phyloP scores from a whole-genome alignment of 2,329 filamentous ascomycete genomes.

The Cercospora zeina region DNA sequence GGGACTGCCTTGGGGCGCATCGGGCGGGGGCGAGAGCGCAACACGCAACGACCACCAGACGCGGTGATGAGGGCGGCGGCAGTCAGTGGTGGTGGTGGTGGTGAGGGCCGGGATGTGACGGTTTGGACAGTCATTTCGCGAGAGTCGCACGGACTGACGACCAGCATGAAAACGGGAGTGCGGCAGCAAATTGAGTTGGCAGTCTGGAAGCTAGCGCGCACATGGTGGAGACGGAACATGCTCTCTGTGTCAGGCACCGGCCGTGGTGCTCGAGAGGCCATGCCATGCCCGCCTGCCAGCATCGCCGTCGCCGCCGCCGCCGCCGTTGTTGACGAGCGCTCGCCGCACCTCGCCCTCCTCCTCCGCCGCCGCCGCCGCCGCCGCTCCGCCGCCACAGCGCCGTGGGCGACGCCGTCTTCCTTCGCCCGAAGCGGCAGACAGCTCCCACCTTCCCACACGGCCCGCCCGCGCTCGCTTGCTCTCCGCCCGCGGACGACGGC shows the following conservation, averaged over 20 bases:
- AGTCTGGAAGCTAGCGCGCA: not conserved
- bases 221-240: constrained; percentile 5
- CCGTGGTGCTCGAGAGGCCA: not conserved
- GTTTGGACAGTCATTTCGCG: not conserved
- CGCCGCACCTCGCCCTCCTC: not conserved
- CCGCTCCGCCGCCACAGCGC: not conserved
- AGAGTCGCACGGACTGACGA: not conserved
- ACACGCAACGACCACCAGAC: not conserved
- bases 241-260: not conserved
- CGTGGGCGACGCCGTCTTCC: not conserved
- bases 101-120: not conserved
- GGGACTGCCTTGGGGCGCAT: not conserved
- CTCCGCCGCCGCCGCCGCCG: not conserved
- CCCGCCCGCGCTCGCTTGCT: constrained; percentile 7
- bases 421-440: not conserved
- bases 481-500: constrained; percentile 3
- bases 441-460: constrained; percentile 7
- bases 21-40: not conserved
- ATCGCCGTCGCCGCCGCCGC: not conserved
- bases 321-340: not conserved
- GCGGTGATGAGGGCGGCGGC: not conserved
- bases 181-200: constrained; percentile 10
- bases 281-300: not conserved
- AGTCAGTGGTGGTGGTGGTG: not conserved
- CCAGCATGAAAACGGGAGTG: not conserved